Base-by-base conservation (phyloP, 768 basidiomycete species). In the Leccinum rimulosum region DNA sequence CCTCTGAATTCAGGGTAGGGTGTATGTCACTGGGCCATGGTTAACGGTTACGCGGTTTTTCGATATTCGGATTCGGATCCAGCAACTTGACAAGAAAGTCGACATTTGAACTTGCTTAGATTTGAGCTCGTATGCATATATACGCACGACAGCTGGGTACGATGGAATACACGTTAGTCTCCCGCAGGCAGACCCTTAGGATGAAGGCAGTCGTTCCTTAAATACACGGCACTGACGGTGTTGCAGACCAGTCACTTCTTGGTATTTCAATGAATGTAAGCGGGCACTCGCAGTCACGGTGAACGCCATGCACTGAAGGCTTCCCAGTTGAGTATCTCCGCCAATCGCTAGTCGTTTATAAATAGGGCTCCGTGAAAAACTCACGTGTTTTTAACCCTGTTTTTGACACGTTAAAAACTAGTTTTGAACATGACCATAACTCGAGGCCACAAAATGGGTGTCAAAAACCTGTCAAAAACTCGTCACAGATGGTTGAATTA, bases 131-230 rank as follows among this genome's bases (percentile, higher is more conserved):
- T 33, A 33, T 33, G 11, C 9, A 40, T n/a, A 35, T 25, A 25
- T 25, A 25, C 25, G 25, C 25, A 25, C 25, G 40, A n/a, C 69
- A 70, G 33, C 74, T 75, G 50, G 64, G 71, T 45, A 66, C 56
- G 71, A 43, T 10, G 4, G 15, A 43, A n/a, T n/a, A 17, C 40
- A 9, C n/a, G 8, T 25, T 25, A 25, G 25, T 25, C 25, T 25
- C 25, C 25, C 25, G 25, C 3, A 25, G 25, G 25, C 25, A 25
- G 25, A 25, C 25, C 25, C 25, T 25, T 25, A 25, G 25, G 25
- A 25, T 2, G 25, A 25, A 25, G 25, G 25, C 25, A 25, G 25
- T 25, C 25, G 25, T 25, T 25, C 25, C 25, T 25, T 25, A 25
- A 25, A 25, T 25, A 25, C 25, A 25, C 25, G 25, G 2, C 25